Base-by-base conservation (phyloP, 2,329 filamentous ascomycete genomes). In the Cladosporium sp. region DNA sequence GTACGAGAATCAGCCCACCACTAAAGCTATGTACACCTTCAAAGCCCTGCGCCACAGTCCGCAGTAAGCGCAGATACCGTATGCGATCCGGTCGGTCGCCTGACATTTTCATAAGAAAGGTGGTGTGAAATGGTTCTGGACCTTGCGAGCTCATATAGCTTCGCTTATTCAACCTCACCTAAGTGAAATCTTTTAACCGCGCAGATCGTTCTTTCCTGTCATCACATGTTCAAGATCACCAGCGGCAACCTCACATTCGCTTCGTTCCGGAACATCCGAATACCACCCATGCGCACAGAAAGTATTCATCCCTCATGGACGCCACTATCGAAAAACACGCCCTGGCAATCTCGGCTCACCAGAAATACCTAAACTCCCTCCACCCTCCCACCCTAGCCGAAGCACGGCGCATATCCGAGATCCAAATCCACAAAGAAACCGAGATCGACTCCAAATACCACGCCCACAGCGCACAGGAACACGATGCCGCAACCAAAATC, bases 401-500 rank as follows among this genome's bases (percentile, higher is more conserved):
- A 27, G 41, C 53, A 1, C 43, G 47, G 24, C 61, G 56, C 13
- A 65, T 64, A 9, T 52, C 55, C 2, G 54, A 59, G 11, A 55
- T 60, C 3, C 63, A 64, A 34, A n/a, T 54, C 5, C 47, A 48
- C 4, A 60, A 58, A 37, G 63, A 64, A 54, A 34, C 48, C 17
- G 55, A 57, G 20, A 60, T 61, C 6, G 39, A 54, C 38, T 41
- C 48, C 20, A 62, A 60, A 49, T 64, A 65, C 40, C 51, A 53
- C 17, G 22, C n/a, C 3, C 58, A 61, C 42, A 48, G 51, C 7
- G 36, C 48, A 30, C 54, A 62, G 22, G 58, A 60, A 45, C 56
- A 56, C 13, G 56, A 58, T 40, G 65, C 66, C 9, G 65, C 64
- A 2, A 56, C 54, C 29, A 59, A 57, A 37, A 68, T 68, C 18